Base-by-base conservation (phyloP, 805 yeast species). In the Wickerhamomyces hampshirensis region DNA sequence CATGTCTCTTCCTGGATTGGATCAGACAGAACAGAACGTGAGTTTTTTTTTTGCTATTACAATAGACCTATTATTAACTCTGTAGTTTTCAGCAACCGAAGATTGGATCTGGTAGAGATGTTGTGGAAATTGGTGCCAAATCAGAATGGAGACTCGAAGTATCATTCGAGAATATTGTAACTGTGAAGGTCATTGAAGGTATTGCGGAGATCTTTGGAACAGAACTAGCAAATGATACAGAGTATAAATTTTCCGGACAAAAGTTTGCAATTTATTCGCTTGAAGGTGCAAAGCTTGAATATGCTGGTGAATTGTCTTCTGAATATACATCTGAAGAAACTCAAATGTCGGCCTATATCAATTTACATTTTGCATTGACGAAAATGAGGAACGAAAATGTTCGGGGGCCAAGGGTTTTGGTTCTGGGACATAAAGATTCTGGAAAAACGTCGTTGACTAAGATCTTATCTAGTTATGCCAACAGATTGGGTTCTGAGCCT, bases 151-250 rank as follows among this genome's bases (percentile, higher is more conserved):
- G 94, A 35, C 71, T 84, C 44, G 93, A 84, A 53, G 74, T 84
- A 4, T 77, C 71, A 0, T 66, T 68, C 42, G 69, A 68, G 30
- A 65, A 73, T 13, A 60, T 62, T 14, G 53, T 84, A 26, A 66
- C 63, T n/a, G 51, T 84, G 30, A 74, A 66, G 47, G 66, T 81
- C 9, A 39, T 60, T 3, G 62, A 66, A 3, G 99, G 98, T 4
- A 69, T 79, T 3, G 96, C 86, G 2, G 98, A 93, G 62, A 73
- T 88, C 8, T 86, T 83, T 59, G 99, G 98, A 17, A 86, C 96
- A 3, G 99, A 93, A 56, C 71, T 93, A 17, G 84, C 96, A 3
- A 65, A 70, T 29, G 85, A 83, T 39, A 66, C 71, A 1, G 84
- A 77, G 16, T 81, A 77, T 49, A 54, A 60, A 4, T 78, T 84